These are phyloP conservation scores for Odontarrhena argentea DNA, from an alignment of 345 rosid species.

Conservation along the genomic window DNA sequence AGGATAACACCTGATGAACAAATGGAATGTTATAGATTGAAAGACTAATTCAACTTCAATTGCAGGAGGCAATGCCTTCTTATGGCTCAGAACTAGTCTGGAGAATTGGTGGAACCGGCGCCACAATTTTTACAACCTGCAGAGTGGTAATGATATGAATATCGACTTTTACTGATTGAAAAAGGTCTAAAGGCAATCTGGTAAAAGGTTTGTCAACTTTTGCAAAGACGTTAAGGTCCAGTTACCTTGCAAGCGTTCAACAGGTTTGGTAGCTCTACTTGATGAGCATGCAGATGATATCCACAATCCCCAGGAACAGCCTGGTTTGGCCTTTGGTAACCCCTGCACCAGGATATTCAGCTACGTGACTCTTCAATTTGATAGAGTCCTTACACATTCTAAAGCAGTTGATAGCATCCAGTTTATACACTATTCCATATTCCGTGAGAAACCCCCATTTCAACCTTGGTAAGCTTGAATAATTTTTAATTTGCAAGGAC, in stretches of 20 bases:
- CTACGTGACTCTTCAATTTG: not conserved
- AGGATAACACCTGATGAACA: constrained; percentile 17
- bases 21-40: constrained; percentile 11
- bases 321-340: constrained; percentile 64
- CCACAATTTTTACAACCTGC: constrained; percentile 59
- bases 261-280: constrained; percentile 59
- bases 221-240: not conserved
- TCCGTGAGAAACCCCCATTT: constrained; percentile 10
- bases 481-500: not conserved
- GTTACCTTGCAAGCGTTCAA: constrained; percentile 55
- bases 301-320: constrained; percentile 93
- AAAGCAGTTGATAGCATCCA: not conserved
- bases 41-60: constrained; percentile 26
- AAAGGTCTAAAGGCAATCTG: not conserved
- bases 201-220: not conserved
- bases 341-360: constrained; percentile 47
- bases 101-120: constrained; percentile 61
- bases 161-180: not conserved
- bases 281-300: constrained; percentile 83
- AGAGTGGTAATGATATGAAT: not conserved
- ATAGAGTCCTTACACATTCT: not conserved
- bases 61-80: constrained; percentile 17
- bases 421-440: not conserved
- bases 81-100: constrained; percentile 46
- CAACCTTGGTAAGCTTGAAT: not conserved